Evolutionary conservation across 352 stramenopile species (phyloP), one percentile per base, ranked within the genome.

Genomic region (Phytopythium montanum): DNA sequence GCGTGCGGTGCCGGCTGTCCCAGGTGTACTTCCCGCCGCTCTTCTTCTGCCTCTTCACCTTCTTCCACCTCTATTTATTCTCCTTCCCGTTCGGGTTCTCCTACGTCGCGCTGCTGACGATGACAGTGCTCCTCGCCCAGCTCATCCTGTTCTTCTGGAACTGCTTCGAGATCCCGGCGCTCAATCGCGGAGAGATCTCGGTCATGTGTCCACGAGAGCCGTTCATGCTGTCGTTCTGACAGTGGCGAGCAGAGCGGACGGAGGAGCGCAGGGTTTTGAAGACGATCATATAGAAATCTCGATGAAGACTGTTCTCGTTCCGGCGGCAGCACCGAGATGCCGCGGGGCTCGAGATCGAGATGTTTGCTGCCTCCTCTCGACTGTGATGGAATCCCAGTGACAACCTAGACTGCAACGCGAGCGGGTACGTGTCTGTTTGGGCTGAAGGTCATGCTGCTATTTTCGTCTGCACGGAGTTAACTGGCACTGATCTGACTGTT

Each of bases 41-140:
- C 9, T 97, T 98, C 72, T 97, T 98, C 63, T 80, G 95, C 23
- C 88, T 96, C 62, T 98, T 99, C 68, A 81, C 88, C 18, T 63
- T 97, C n/a, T 97, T 98, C 62, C 94, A 98, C 73, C 62, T 98
- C 25, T 99, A 98, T 75, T 88, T 98, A 61, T 97, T 98, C 64
- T 91, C 82, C 23, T 98, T 94, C 65, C 91, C 94, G 34, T 90
- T 96, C 62, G 95, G 94, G 14, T 98, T 98, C 66, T 84, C 83
- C 21, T 97, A 98, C 62, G 61, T 95, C 13, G 94, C 90, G 8
- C 69, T 98, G 21, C 28, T 45, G 2, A 61, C 65, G 9, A 68
- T 73, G 31, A 69, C 54, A 6, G 19, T 81, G 28, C 51, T 81
- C n/a, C 55, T 88, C 19, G 34, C 71, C 9, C 70, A 88, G 39